phyloP scores from a whole-genome alignment of 768 basidiomycete genomes.

The Pholiota microspora region DNA sequence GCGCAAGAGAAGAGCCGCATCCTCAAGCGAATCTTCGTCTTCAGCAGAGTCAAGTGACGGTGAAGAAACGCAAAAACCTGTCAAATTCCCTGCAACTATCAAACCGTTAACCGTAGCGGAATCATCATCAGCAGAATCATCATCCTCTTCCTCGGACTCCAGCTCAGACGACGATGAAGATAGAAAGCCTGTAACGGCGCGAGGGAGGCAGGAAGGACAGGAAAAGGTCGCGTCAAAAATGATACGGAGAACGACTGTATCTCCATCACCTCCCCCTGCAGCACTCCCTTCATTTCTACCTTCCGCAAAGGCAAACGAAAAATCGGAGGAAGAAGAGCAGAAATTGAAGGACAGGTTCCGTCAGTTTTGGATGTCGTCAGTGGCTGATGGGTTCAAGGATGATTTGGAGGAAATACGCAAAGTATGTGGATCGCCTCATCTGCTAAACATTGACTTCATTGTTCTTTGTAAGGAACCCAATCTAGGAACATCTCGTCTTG shows the following conservation, averaged over 20 bases:
- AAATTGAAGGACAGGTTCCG: conserved; percentile 65
- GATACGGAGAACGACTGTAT: conserved; percentile 33
- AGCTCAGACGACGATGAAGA: conserved; percentile 20
- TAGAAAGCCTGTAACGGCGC: conserved; percentile 6
- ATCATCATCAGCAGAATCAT: conserved; percentile 27
- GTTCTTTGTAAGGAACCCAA: conserved; percentile 49
- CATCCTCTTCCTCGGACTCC: conserved; percentile 21
- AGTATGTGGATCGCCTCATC: conserved; percentile 37
- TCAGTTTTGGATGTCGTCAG: conserved; percentile 84
- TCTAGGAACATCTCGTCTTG: conserved; percentile 63
- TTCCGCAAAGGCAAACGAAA: conserved; percentile 21
- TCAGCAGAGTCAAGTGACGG: conserved; percentile 32
- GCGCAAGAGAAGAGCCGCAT: conserved; percentile 49
- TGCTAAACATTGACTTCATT: not conserved
- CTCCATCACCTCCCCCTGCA: conserved; percentile 44
- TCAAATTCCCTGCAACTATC: conserved; percentile 11
- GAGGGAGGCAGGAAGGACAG: conserved; percentile 12
- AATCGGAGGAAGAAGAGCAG: conserved; percentile 43
- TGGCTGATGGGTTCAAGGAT: conserved; percentile 79
- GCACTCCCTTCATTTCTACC: conserved; percentile 61
- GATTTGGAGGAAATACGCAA: conserved; percentile 84
- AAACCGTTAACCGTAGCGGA: conserved; percentile 29
- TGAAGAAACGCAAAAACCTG: conserved; percentile 13
- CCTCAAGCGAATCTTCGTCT: conserved; percentile 40
- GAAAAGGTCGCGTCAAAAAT: conserved; percentile 9